Evolutionary conservation across 495 filamentous ascomycete species (phyloP).

Genomic region (Pseudotulostoma volvatum): DNA sequence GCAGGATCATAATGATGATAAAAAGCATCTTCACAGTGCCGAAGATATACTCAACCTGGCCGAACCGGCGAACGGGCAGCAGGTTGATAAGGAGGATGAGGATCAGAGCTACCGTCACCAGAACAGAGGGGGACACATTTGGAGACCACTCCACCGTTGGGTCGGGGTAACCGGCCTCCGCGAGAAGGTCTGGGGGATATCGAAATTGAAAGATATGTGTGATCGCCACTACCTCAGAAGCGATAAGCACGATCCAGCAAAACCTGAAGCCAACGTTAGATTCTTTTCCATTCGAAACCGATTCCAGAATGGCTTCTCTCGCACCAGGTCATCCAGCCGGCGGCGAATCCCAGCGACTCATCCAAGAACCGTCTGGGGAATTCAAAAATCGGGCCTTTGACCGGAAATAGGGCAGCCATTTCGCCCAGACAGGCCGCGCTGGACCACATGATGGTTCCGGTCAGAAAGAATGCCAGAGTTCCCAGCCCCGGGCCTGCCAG

Average conservation of each 20-base stretch:
- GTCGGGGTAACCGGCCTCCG: slow-evolving; percentile 15
- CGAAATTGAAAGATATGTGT: slow-evolving; percentile 26
- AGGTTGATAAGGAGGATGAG: slow-evolving; percentile 25
- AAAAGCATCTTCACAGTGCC: slow-evolving; percentile 31
- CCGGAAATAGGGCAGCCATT: slow-evolving; percentile 35
- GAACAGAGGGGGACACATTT: slow-evolving; percentile 23
- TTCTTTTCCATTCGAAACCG: background rate
- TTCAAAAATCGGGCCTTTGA: slow-evolving; percentile 34
- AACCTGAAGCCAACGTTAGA: slow-evolving; percentile 16
- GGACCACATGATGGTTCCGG: slow-evolving; percentile 30
- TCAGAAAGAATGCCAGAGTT: slow-evolving; percentile 24
- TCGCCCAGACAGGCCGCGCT: slow-evolving; percentile 31
- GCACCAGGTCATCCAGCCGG: slow-evolving; percentile 35
- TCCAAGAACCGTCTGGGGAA: slow-evolving; percentile 32
- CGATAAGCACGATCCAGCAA: slow-evolving; percentile 23
- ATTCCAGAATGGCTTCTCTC: background rate
- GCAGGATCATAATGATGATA: slow-evolving; percentile 26
- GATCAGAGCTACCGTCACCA: slow-evolving; percentile 26
- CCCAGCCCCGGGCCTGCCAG: slow-evolving; percentile 21
- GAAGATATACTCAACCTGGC: slow-evolving; percentile 32
- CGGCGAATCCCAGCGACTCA: slow-evolving; percentile 29
- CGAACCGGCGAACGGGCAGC: slow-evolving; percentile 30
- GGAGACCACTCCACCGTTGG: slow-evolving; percentile 18
- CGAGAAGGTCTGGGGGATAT: slow-evolving; percentile 18
- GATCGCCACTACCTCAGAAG: slow-evolving; percentile 28